A percentile compares a stretch with the other conserved stretches of the same genome.
Conservation (phyloP, 805 yeast genomes). For the Metschnikowia dekortorum region DNA sequence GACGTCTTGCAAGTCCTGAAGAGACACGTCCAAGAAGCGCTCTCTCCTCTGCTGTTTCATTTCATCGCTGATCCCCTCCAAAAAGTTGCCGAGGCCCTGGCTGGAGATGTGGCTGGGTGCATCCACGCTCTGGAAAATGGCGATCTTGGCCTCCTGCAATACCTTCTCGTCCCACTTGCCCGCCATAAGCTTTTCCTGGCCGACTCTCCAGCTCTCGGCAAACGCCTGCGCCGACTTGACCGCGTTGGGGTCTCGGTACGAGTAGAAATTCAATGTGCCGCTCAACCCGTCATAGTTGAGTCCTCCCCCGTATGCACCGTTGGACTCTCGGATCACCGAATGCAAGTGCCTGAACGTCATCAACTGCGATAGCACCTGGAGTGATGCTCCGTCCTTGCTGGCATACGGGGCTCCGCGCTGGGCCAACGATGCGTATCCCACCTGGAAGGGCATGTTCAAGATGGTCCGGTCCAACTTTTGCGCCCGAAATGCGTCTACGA, state of each 20-base stretch:
- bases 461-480: slow-evolving; percentile 33
- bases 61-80: slow-evolving; percentile 68
- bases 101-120: slow-evolving; percentile 79
- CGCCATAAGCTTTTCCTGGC: slow-evolving; percentile 32
- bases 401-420: slow-evolving; percentile 62
- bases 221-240: slow-evolving; percentile 61
- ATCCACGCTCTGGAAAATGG: slow-evolving; percentile 88
- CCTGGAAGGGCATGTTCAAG: slow-evolving; percentile 80
- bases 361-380: slow-evolving; percentile 77
- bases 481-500: slow-evolving; percentile 16
- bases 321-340: slow-evolving; percentile 86
- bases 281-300: slow-evolving; percentile 75
- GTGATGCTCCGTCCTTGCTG: slow-evolving; percentile 73
- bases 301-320: slow-evolving; percentile 99
- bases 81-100: slow-evolving; percentile 68
- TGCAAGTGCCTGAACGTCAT: slow-evolving; percentile 81
- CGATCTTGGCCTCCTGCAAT: slow-evolving; percentile 82
- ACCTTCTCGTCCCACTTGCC: slow-evolving; percentile 56
- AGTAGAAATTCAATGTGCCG: slow-evolving; percentile 76
- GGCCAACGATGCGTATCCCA: slow-evolving; percentile 73
- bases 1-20: slow-evolving; percentile 57
- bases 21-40: slow-evolving; percentile 60
- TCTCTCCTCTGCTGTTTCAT: slow-evolving; percentile 79
- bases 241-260: slow-evolving; percentile 93
- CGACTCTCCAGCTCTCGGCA: slow-evolving; percentile 38